These are phyloP conservation scores for Lathyrus tuberosus DNA, from an alignment of 306 rosid genomes.

Conservation along the genomic window DNA sequence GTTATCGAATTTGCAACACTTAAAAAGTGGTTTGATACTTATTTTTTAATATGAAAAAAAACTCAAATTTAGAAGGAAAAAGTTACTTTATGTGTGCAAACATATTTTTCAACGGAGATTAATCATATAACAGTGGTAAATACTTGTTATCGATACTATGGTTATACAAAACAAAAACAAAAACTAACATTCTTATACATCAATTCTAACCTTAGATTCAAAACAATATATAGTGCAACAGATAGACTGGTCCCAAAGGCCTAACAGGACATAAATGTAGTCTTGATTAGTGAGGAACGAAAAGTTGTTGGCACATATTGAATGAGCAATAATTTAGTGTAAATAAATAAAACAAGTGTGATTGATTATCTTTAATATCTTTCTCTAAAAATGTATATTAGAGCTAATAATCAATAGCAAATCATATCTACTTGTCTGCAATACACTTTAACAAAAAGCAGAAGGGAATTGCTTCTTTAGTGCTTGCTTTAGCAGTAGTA, in stretches of 20 bases:
- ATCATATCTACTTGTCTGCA: constrained; percentile 6
- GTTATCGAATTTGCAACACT: too few relatives aligned
- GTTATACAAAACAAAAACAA: too few relatives aligned
- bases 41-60: too few relatives aligned
- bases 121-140: too few relatives aligned
- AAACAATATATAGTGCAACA: too few relatives aligned
- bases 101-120: too few relatives aligned
- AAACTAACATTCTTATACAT: constrained; percentile 23
- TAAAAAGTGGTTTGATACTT: too few relatives aligned
- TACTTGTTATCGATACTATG: too few relatives aligned
- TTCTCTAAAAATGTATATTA: constrained; percentile 7
- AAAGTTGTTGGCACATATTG: constrained; percentile 39
- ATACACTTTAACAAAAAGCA: constrained; percentile 36
- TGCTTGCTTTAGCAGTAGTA: constrained; percentile 16
- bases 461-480: constrained; percentile 15
- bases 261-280: constrained; percentile 33
- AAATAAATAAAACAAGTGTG: constrained; percentile 16
- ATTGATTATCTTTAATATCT: not conserved
- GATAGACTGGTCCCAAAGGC: constrained; percentile 23
- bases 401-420: not conserved
- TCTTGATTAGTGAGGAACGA: constrained; percentile 6
- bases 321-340: constrained; percentile 23
- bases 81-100: too few relatives aligned
- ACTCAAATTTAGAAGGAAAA: too few relatives aligned
- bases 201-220: not conserved